These are phyloP conservation scores for Chytriomyces confervae DNA, from an alignment of 192 early-diverging fungal genomes.

Conservation along the genomic window DNA sequence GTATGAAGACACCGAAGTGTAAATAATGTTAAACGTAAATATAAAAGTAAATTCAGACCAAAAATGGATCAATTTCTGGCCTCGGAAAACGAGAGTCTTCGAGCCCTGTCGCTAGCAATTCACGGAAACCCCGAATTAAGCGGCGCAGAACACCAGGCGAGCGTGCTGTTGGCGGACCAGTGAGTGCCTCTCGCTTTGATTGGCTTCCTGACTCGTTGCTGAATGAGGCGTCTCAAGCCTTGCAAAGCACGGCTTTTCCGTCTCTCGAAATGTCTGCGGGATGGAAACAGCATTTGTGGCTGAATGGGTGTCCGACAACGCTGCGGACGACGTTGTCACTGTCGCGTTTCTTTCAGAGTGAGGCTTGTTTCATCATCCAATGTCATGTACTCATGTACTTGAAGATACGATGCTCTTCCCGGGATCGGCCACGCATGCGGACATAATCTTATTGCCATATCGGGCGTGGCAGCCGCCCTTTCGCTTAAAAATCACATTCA, in stretches of 20 bases:
- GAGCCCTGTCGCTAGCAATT: slow-evolving; percentile 37
- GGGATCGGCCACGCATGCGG: slow-evolving; percentile 57
- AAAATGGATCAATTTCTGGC: slow-evolving; percentile 9
- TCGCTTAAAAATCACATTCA: slow-evolving; percentile 51
- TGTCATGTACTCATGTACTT: not conserved
- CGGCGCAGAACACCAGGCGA: slow-evolving; percentile 52
- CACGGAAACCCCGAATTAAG: slow-evolving; percentile 45
- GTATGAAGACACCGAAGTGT: too few relatives aligned
- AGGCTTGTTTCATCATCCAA: not conserved
- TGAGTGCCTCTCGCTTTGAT: slow-evolving; percentile 13
- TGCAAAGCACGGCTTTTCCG: slow-evolving; percentile 64
- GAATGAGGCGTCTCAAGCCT: slow-evolving; percentile 37
- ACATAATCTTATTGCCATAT: slow-evolving; percentile 77
- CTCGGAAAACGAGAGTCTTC: not conserved
- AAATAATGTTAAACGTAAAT: not conserved
- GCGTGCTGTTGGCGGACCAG: slow-evolving; percentile 67
- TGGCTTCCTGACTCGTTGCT: not conserved
- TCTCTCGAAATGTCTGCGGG: slow-evolving; percentile 64
- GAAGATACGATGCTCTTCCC: slow-evolving; percentile 65
- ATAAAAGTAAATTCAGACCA: not conserved
- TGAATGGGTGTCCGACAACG: slow-evolving; percentile 54
- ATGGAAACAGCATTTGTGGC: slow-evolving; percentile 80
- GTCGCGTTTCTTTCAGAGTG: slow-evolving; percentile 69
- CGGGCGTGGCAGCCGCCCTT: slow-evolving; percentile 67
- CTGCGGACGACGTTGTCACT: slow-evolving; percentile 38